phyloP scores from a whole-genome alignment of 306 rosid species.

The Rubus parviflorus region DNA sequence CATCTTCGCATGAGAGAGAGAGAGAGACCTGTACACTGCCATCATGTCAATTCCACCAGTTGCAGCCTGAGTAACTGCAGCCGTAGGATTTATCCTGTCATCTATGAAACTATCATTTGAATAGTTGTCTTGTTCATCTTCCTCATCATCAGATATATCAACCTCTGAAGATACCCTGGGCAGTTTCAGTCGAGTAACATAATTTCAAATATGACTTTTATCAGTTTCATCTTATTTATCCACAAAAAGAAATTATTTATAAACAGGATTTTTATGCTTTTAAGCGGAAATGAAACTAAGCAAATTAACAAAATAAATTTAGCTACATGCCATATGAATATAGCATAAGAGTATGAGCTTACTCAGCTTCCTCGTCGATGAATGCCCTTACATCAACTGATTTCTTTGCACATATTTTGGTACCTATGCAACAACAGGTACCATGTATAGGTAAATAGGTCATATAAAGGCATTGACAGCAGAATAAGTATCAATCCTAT shows the following conservation, averaged over 20 bases:
- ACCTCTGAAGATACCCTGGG: conserved; percentile 70
- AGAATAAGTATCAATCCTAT: conserved; percentile 12
- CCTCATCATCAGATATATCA: conserved; percentile 67
- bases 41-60: conserved; percentile 71
- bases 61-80: conserved; percentile 54
- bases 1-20: neutral
- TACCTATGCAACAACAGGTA: conserved; percentile 48
- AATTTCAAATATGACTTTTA: neutral
- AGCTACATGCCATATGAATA: neutral
- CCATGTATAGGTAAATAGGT: conserved; percentile 13
- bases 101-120: conserved; percentile 88
- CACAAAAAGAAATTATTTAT: neutral
- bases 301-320: neutral
- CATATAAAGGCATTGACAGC: conserved; percentile 10
- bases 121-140: conserved; percentile 48
- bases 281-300: neutral
- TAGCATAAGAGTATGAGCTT: conserved; percentile 36
- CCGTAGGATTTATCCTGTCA: conserved; percentile 65
- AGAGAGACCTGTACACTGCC: conserved; percentile 78
- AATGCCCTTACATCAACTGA: conserved; percentile 49
- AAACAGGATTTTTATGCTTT: neutral
- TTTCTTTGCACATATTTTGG: conserved; percentile 60
- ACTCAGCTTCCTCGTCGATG: conserved; percentile 97
- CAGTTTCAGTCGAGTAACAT: conserved; percentile 1
- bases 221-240: neutral